Evolutionary conservation across 2,329 filamentous ascomycete genomes (phyloP), one percentile per base, ranked within the genome.

Genomic region (Cadophora sp.): DNA sequence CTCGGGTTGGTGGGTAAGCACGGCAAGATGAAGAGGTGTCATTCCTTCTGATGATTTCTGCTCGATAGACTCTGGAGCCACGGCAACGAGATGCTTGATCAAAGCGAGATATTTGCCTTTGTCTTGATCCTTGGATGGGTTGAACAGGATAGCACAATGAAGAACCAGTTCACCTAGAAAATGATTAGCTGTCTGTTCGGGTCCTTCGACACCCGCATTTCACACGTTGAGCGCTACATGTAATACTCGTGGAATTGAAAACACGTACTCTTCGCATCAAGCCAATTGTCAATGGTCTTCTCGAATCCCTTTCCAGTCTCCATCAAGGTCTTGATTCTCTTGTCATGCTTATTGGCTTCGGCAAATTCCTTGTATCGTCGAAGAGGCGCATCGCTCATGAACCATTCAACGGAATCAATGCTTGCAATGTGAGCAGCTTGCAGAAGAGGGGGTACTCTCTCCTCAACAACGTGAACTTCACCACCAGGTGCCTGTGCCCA

Each of bases 331-430:
- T 87, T 85, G 58, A 95, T 78, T 47, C 87, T 83, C 61, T 83
- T 78, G 69, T 95, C 89, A 27, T 88, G 82, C 67, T 82, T 82
- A 64, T 91, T 85, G 1, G 81, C 77, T 70, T 88, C 85, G 0
- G 88, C 83, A 74, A 94, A 96, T 55, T 92, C 87, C 30, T 83
- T 78, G 74, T 96, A 96, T 63, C 86, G 82, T 33, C 88, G 83
- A 71, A 87, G 79, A 0, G 93, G 91, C 0, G 87, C 85, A 68
- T 92, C 90, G 66, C 90, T 89, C 64, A 93, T 78, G 76, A 95
- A 92, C 87, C 91, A 96, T 74, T 96, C 89, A 0, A 93, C 86
- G 20, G 85, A 84, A 47, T 90, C 85, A n/a, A 95, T 76, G 22
- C 82, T 90, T 3, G 88, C 87, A 1, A 73, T 72, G 9, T 79